Evolutionary conservation across 75 land plant species (phyloP), one percentile per base, ranked within the genome.

Genomic region (Cryptomeria japonica): DNA sequence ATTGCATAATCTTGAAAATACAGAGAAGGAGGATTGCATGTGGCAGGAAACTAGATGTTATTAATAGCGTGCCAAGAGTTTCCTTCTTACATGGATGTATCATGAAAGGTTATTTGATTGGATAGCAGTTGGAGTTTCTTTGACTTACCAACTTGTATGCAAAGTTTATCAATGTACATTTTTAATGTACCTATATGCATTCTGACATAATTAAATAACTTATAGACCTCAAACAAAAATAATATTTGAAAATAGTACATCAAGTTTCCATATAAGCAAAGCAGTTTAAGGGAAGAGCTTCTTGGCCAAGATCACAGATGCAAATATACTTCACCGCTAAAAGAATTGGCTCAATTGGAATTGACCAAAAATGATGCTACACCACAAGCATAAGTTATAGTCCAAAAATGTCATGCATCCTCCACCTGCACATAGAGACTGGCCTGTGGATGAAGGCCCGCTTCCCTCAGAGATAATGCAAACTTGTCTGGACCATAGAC

Each of bases 361-460:
- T 75, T 75, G 77, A 75, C 37, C 77, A 75, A 9, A 32, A 75
- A 75, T 25, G 37, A 75, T 34, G 38, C 38, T 10, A 75, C 13
- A 13, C 34, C 77, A 75, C 32, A 75, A 75, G 77, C 37, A 32
- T 75, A 75, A 72, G 76, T 72, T 72, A n/a, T n/a, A 31, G 76
- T 75, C 13, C 77, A 75, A 75, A 34, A 75, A 13, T 75, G 77
- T 85, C 56, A 85, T 46, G 86, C 86, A 85, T 85, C 86, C 64
- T 95, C 93, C 44, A 94, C 86, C 88, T 98, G 95, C 49, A 98
- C 94, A 88, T 93, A 98, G 13, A 98, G 96, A 88, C 99, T 96
- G 88, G 99, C 97, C 83, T 95, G 99, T 42, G 99, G 99, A 92
- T 97, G 99, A 73, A 98, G 90, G 6, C 99, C 99, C 0, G 97